These are phyloP conservation scores for Wickerhamomyces sp. DNA, from an alignment of 1,139 yeast species.

Conservation along the genomic window DNA sequence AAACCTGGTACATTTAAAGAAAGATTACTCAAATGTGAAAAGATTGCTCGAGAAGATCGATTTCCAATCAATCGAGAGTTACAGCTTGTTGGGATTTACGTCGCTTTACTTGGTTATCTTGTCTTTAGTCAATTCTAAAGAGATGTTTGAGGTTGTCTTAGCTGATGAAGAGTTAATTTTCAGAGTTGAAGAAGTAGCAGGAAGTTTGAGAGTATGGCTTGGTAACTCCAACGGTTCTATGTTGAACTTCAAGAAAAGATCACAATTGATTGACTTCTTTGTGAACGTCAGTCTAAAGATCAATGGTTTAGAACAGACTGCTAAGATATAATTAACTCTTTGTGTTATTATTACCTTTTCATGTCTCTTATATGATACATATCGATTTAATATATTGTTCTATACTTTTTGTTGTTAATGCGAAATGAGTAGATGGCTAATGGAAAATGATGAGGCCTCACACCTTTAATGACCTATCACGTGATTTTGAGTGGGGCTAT, in stretches of 20 bases:
- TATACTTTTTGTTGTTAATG: too few relatives aligned
- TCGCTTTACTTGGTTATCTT: constrained; percentile 23
- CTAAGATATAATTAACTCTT: too few relatives aligned
- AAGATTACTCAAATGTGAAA: constrained; percentile 19
- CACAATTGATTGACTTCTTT: constrained; percentile 27
- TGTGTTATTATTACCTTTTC: too few relatives aligned
- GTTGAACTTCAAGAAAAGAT: constrained; percentile 25
- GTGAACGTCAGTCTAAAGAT: constrained; percentile 25
- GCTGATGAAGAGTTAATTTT: constrained; percentile 15
- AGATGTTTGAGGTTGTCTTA: constrained; percentile 5
- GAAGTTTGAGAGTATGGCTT: constrained; percentile 28
- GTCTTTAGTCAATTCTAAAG: constrained; percentile 15
- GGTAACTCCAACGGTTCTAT: constrained; percentile 26
- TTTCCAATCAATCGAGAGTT: constrained; percentile 13
- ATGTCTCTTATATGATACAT: too few relatives aligned
- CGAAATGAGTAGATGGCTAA: too few relatives aligned
- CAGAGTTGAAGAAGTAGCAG: constrained; percentile 25
- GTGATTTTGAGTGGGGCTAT: too few relatives aligned
- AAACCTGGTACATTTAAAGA: constrained; percentile 21
- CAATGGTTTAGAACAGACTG: constrained; percentile 19
- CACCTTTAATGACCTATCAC: too few relatives aligned
- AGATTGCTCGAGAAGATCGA: constrained; percentile 24
- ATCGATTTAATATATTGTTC: too few relatives aligned
- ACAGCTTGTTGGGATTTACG: constrained; percentile 25
- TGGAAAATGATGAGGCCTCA: too few relatives aligned